Base-by-base conservation (phyloP, 164 flowering plant species). In the Umbellularia californica region DNA sequence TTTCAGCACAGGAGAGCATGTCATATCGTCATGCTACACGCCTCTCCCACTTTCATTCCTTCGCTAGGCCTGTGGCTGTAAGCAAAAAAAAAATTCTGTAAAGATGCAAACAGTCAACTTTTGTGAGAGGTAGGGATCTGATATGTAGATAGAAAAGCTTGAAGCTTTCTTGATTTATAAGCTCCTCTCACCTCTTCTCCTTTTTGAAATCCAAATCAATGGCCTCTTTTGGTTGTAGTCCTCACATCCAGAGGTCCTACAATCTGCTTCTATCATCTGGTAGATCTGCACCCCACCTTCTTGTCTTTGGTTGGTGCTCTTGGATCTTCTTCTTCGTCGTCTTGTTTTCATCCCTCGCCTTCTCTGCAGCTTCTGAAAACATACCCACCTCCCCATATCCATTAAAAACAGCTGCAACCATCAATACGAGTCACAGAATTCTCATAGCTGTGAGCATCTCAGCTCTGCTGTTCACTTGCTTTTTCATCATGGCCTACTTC, bases 401-500 rank as follows among this genome's bases (percentile, higher is more conserved):
- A 25, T 50, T 75, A 72, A 75, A 47, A 70, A 15, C 50, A 2
- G 13, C 50, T 66, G 10, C 50, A 3, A 24, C 41, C 71, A 27
- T 14, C 25, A 68, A 20, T 60, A 68, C 33, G 3, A 27, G 25
- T 35, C 55, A 10, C 1, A 19, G 47, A 50, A 15, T 69, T 70
- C 30, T 79, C 69, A 69, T 79, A 24, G 69, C 27, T 28, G 30
- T 69, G 20, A 50, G 66, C 55, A 23, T 51, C 23, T 51, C 68
- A 1, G 50, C 72, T 25, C 23, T 71, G 7, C 27, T 72, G 50
- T 24, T 71, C 55, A 50, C 41, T 68, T 58, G 25, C 2, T n/a
- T 66, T 1, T 60, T 71, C 2, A 47, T 65, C 70, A 81, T 81
- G 80, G 80, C 77, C 67, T 75, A 66, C 70, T 69, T 72, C 73